Percentiles rank a stretch among this genome's conserved stretches.
Conservation (phyloP, 179 eudicot species). For the Silene vulgaris region DNA sequence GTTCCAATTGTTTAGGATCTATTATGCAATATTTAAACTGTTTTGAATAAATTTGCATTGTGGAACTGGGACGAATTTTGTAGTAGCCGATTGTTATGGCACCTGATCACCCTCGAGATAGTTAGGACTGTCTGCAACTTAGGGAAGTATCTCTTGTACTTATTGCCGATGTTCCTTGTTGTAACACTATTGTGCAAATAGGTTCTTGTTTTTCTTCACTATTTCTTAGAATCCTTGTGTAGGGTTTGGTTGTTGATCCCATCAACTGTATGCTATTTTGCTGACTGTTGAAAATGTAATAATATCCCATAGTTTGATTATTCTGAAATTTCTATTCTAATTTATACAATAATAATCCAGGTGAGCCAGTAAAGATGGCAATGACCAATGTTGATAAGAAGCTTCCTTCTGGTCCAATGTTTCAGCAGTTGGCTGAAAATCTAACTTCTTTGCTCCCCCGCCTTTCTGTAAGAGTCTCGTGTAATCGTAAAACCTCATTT, state of each 20-base stretch:
- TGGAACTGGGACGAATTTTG: not conserved
- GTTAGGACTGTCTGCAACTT: not conserved
- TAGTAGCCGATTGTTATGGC: not conserved
- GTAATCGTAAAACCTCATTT: not conserved
- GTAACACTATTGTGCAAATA: not conserved
- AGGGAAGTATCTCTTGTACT: not conserved
- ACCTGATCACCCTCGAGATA: constrained; percentile 1
- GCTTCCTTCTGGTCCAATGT: constrained; percentile 37
- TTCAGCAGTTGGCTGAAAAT: constrained; percentile 45
- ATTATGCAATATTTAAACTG: not conserved
- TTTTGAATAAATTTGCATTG: not conserved
- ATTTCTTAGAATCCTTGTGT: not conserved
- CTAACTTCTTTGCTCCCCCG: constrained; percentile 64
- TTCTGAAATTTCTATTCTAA: not conserved
- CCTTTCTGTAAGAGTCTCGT: constrained; percentile 51
- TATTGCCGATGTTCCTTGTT: not conserved
- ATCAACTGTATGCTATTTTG: not conserved
- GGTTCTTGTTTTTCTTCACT: not conserved
- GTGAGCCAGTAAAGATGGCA: constrained; percentile 80
- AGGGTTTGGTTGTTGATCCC: not conserved
- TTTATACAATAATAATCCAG: constrained; percentile 29
- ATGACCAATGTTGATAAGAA: constrained; percentile 37
- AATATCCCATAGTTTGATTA: not conserved
- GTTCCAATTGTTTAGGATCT: constrained; percentile 7
- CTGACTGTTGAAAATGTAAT: not conserved